phyloP scores from a whole-genome alignment of 371 early-diverging fungal species.

The Syncephalis plumigaleata region DNA sequence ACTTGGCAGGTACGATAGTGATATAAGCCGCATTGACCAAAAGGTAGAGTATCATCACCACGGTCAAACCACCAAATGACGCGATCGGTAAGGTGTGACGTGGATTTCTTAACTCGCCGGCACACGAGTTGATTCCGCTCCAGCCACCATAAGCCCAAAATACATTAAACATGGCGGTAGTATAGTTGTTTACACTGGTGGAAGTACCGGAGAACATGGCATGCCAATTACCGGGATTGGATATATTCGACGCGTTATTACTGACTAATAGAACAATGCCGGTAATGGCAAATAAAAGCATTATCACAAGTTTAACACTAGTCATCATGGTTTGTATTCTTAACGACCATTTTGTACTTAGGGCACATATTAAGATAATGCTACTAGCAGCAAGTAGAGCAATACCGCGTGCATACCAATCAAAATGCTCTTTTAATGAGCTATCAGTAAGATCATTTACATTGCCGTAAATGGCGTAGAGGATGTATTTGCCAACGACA shows the following conservation, averaged over 20 bases:
- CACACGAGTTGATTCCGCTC: slow-evolving; percentile 12
- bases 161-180: slow-evolving; percentile 10
- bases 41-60: slow-evolving; percentile 11
- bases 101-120: slow-evolving; percentile 17
- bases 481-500: too few relatives aligned
- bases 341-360: slow-evolving; percentile 2
- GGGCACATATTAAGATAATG: too few relatives aligned
- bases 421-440: too few relatives aligned
- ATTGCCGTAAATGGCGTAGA: too few relatives aligned
- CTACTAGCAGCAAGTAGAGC: too few relatives aligned
- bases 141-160: slow-evolving; percentile 15
- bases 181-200: slow-evolving; percentile 7
- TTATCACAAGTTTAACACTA: slow-evolving; percentile 5
- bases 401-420: too few relatives aligned
- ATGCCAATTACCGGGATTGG: slow-evolving; percentile 1
- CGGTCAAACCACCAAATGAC: slow-evolving; percentile 8
- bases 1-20: slow-evolving; percentile 13
- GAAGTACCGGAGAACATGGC: slow-evolving; percentile 5
- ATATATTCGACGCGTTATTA: background rate
- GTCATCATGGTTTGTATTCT: slow-evolving; percentile 3
- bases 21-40: slow-evolving; percentile 18
- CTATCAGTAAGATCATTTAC: too few relatives aligned
- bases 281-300: slow-evolving; percentile 5
- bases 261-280: slow-evolving; percentile 9
- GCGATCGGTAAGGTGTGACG: slow-evolving; percentile 12